Base-by-base conservation (phyloP, 192 early-diverging fungal species). In the Podila horticola region DNA sequence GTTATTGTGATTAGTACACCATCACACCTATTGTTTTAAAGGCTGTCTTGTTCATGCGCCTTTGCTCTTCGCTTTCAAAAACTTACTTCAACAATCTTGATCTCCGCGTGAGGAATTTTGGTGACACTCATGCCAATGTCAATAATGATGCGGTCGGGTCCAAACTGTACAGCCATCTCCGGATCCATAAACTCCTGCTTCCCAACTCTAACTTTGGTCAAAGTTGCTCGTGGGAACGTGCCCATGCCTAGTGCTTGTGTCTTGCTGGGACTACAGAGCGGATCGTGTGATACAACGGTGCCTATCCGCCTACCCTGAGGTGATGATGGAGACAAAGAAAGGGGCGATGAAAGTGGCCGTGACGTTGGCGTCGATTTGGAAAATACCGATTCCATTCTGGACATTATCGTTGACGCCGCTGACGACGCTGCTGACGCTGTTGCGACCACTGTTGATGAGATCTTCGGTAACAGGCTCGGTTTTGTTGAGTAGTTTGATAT, bases 101-200 rank as follows among this genome's bases (percentile, higher is more conserved):
- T 20, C 5, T 69, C 52, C 1, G 63, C 13, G 34, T 72, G 66
- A 17, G 52, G 30, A 30, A 81, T 72, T 33, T 62, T 69, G 5
- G 67, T 65, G 11, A 30, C 10, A 38, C 57, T 72, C 15, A 60
- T 67, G 15, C 71, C 70, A n/a, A 72, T 67, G 34, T 26, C 64
- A 22, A 79, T 67, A 20, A 68, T 67, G 5, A 79, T 29, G 15
- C 65, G 69, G 38, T 71, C 76, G 6, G 76, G 66, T 3, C 62
- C 71, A 55, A 81, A 65, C 30, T 81, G 77, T 13, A 81, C 58
- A 24, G 33, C 6, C 77, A 81, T 81, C 7, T 45, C 45, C 33
- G 50, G 55, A 5, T 45, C 33, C 0, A 17, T 62, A 50, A 64
- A 58, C 24, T 73, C 70, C 1, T 60, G 24, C 22, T n/a, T 48